These are phyloP conservation scores for Fraxinus sp. DNA, from an alignment of 305 asterid genomes.

Conservation along the genomic window DNA sequence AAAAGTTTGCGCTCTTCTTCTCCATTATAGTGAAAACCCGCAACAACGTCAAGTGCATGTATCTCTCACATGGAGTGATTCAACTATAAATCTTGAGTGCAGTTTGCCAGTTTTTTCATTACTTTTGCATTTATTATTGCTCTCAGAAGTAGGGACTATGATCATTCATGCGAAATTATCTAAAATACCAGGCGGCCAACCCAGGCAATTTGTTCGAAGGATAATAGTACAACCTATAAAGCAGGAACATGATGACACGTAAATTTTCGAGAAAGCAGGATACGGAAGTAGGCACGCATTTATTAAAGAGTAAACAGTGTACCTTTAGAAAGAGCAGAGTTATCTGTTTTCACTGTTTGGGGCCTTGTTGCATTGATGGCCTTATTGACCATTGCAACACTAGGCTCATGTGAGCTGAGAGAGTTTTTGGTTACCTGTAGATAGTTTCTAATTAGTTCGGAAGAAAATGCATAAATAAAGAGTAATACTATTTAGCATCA, in stretches of 20 bases:
- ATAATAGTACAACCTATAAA: background rate
- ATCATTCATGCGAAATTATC: background rate
- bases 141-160: background rate
- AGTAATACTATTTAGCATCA: background rate
- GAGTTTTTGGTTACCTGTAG: conserved; percentile 27
- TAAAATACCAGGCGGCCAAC: background rate
- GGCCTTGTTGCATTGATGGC: conserved; percentile 43
- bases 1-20: background rate
- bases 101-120: background rate
- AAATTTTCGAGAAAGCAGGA: background rate
- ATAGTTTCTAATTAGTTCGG: conserved; percentile 10
- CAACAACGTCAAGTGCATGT: background rate
- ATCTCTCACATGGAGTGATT: background rate
- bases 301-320: background rate
- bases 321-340: conserved; percentile 61
- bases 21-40: background rate
- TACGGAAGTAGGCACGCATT: background rate
- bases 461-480: background rate
- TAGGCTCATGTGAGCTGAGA: conserved; percentile 25
- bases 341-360: conserved; percentile 33
- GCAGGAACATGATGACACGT: background rate
- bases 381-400: conserved; percentile 47
- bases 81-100: background rate
- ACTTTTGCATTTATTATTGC: background rate
- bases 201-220: background rate